Percentiles rank a stretch among this genome's conserved stretches.
Evolutionary conservation across 495 filamentous ascomycete species (phyloP).

Genomic region (Aspergillus olivimuriae): DNA sequence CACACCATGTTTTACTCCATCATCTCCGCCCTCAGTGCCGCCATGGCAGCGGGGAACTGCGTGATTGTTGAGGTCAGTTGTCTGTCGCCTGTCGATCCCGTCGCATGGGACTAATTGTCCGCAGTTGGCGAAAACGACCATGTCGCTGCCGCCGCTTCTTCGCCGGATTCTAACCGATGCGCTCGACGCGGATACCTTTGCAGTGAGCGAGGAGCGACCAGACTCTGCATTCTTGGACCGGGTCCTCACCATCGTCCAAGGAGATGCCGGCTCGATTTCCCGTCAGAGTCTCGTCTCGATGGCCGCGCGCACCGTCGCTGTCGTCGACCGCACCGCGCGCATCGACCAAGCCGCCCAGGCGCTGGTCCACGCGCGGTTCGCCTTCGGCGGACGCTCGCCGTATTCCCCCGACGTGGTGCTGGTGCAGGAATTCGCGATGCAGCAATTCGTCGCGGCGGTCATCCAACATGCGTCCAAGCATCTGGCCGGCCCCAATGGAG

Average conservation of each 20-base stretch:
- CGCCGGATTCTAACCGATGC: constrained; percentile 31
- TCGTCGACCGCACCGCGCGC: constrained; percentile 49
- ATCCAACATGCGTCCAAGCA: constrained; percentile 29
- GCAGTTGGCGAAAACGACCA: constrained; percentile 33
- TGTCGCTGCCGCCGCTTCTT: constrained; percentile 26
- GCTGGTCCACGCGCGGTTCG: constrained; percentile 43
- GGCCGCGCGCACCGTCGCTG: constrained; percentile 30
- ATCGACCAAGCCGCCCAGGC: constrained; percentile 37
- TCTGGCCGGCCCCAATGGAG: constrained; percentile 25
- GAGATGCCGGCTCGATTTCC: constrained; percentile 1
- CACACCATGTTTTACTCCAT: constrained; percentile 46
- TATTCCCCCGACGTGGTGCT: constrained; percentile 50
- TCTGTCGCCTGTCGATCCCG: neutral
- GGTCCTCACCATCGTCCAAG: constrained; percentile 5
- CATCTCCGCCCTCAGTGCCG: constrained; percentile 40
- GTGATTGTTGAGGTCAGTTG: constrained; percentile 41
- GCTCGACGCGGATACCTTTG: constrained; percentile 41
- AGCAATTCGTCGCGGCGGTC: constrained; percentile 40
- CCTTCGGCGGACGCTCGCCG: constrained; percentile 41
- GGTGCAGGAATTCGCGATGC: constrained; percentile 50
- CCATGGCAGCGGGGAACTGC: constrained; percentile 47
- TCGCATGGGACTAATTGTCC: neutral
- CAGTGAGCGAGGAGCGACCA: constrained; percentile 19
- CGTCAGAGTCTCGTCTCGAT: constrained; percentile 21
- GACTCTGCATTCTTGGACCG: constrained; percentile 17